Conservation (phyloP, 202 grass and related monocot genomes). For the Schoenoplectus triqueter region DNA sequence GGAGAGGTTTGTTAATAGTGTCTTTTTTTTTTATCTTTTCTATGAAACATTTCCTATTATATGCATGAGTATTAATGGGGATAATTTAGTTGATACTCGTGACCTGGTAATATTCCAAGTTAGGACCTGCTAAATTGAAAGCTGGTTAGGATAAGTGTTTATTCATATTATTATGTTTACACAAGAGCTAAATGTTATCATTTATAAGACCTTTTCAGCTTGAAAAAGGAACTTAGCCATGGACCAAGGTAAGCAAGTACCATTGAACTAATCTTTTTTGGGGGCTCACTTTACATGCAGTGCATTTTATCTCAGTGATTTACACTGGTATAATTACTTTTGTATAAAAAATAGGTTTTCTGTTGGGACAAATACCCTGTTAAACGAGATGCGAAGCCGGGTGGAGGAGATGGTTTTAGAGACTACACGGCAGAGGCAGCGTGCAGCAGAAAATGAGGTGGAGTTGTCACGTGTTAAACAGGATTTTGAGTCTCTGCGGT, state of each 20-base stretch:
- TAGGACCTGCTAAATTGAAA: slow-evolving; percentile 10
- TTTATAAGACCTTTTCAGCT: neutral
- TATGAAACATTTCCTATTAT: neutral
- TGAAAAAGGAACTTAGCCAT: neutral
- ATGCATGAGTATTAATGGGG: neutral
- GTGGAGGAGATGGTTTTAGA: slow-evolving; percentile 85
- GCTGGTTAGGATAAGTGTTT: neutral
- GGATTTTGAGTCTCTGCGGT: slow-evolving; percentile 76
- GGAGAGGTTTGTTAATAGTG: slow-evolving; percentile 52
- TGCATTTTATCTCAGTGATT: neutral
- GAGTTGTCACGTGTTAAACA: slow-evolving; percentile 78
- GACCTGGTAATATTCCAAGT: neutral
- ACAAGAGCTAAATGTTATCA: neutral
- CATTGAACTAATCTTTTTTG: neutral
- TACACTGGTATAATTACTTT: slow-evolving; percentile 13
- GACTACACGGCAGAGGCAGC: slow-evolving; percentile 68
- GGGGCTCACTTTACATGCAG: slow-evolving; percentile 3
- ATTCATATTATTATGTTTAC: neutral
- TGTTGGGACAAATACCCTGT: slow-evolving; percentile 59
- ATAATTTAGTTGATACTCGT: neutral
- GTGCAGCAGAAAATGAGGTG: slow-evolving; percentile 66
- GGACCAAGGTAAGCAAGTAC: neutral
- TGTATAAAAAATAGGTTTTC: slow-evolving; percentile 49
- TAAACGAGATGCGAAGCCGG: slow-evolving; percentile 75
- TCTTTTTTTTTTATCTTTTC: neutral